Percentiles rank a stretch among this genome's conserved stretches.
Conservation (phyloP, 345 rosid species). For the Citrus australasica region DNA sequence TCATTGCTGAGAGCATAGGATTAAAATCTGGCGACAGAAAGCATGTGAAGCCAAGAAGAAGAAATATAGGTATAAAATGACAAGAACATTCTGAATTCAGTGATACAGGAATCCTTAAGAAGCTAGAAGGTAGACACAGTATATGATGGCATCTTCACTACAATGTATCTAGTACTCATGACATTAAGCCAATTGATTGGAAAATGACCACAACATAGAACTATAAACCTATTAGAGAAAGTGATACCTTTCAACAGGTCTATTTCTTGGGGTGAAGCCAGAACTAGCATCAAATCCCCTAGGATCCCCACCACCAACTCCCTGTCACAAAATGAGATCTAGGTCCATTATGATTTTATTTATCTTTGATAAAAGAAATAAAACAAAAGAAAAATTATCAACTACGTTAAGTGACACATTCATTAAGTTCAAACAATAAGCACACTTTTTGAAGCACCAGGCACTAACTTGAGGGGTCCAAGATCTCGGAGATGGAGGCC, state of each 20-base stretch:
- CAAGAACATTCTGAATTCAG: background rate
- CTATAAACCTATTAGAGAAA: conserved; percentile 1
- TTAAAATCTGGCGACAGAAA: background rate
- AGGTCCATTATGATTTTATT: background rate
- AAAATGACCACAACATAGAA: background rate
- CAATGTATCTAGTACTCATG: background rate
- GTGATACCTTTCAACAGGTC: conserved; percentile 49
- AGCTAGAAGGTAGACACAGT: too few species aligned
- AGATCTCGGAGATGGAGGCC: conserved; percentile 67
- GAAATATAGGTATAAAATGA: background rate
- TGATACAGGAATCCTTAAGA: background rate
- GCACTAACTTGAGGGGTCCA: conserved; percentile 67
- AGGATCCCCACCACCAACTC: conserved; percentile 39
- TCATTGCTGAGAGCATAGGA: background rate
- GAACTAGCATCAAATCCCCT: conserved; percentile 55
- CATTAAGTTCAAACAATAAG: background rate
- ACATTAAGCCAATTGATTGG: background rate
- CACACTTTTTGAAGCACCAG: background rate
- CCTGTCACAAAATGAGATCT: conserved; percentile 27
- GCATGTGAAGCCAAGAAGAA: background rate
- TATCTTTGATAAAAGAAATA: conserved; percentile 3
- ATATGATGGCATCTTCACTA: background rate
- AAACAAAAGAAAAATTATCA: background rate
- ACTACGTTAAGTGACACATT: background rate
- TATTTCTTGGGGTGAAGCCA: conserved; percentile 45